phyloP scores from a whole-genome alignment of 148 eudicot species.

The Polygonum aviculare region DNA sequence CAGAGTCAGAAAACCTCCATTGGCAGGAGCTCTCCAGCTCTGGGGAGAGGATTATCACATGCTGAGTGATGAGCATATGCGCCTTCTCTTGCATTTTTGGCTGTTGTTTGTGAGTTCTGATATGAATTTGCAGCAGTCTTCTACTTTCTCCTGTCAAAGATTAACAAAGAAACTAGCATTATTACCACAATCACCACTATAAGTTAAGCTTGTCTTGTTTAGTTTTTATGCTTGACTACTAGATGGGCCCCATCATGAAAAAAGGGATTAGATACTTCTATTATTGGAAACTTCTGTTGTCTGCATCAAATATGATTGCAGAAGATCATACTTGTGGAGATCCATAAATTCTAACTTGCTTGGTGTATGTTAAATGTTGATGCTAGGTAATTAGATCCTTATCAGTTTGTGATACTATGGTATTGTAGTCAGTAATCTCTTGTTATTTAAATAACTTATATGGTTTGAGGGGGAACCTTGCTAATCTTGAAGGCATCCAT shows the following conservation, averaged over 20 bases:
- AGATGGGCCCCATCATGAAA: neutral
- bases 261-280: neutral
- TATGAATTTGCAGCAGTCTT: slow-evolving; percentile 50
- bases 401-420: no score
- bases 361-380: neutral
- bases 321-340: neutral
- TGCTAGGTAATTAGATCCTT: neutral
- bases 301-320: neutral
- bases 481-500: slow-evolving; percentile 30
- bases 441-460: neutral
- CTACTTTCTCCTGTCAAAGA: slow-evolving; percentile 43
- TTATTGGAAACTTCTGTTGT: slow-evolving; percentile 2
- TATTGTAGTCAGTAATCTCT: no score
- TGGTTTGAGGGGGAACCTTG: slow-evolving; percentile 30
- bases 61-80: slow-evolving; percentile 27
- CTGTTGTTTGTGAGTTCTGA: slow-evolving; percentile 23
- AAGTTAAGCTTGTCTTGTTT: neutral
- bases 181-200: neutral
- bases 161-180: neutral
- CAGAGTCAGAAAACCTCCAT: neutral
- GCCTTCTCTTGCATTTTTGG: slow-evolving; percentile 35
- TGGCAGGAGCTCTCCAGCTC: neutral
- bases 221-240: neutral
- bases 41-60: neutral
- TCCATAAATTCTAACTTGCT: neutral